Conservation (phyloP, 2,329 filamentous ascomycete species). For the Talaromyces funiculosus region DNA sequence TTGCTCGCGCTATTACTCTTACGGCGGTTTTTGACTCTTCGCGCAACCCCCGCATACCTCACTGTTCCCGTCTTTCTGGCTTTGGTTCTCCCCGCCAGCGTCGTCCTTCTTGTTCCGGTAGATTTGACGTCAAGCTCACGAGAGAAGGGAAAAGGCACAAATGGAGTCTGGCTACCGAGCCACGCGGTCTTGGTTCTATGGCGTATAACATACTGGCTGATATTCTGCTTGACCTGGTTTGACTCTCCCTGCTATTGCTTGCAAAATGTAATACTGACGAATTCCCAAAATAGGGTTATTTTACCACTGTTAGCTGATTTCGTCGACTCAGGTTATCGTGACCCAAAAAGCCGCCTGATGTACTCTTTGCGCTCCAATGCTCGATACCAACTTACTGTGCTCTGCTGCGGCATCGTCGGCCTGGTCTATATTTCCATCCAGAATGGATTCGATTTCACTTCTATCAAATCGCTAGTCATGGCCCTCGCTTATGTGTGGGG, state of each 20-base stretch:
- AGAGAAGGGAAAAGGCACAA: slow-evolving; percentile 59
- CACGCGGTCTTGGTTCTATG: slow-evolving; percentile 77
- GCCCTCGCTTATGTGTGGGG: slow-evolving; percentile 93
- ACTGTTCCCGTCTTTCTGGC: slow-evolving; percentile 91
- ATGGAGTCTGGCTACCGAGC: slow-evolving; percentile 82
- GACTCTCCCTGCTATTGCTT: slow-evolving; percentile 18
- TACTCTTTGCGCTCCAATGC: slow-evolving; percentile 86
- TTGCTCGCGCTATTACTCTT: slow-evolving; percentile 74
- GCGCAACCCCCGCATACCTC: slow-evolving; percentile 83
- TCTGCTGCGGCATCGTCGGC: slow-evolving; percentile 64
- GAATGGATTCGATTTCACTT: slow-evolving; percentile 65
- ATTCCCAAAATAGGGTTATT: slow-evolving; percentile 60
- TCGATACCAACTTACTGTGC: slow-evolving; percentile 76
- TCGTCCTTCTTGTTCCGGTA: slow-evolving; percentile 87
- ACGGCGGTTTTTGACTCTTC: slow-evolving; percentile 83
- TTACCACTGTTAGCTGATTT: slow-evolving; percentile 92
- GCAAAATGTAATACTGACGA: neutral
- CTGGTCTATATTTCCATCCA: slow-evolving; percentile 77
- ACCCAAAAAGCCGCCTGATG: slow-evolving; percentile 70
- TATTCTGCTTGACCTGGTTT: slow-evolving; percentile 89
- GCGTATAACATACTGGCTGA: slow-evolving; percentile 96
- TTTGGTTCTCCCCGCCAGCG: slow-evolving; percentile 85
- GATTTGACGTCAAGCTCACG: slow-evolving; percentile 83
- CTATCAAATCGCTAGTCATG: slow-evolving; percentile 82
- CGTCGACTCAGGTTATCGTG: slow-evolving; percentile 86